Conservation (phyloP, 768 basidiomycete genomes). For the Termitomyces sp. region DNA sequence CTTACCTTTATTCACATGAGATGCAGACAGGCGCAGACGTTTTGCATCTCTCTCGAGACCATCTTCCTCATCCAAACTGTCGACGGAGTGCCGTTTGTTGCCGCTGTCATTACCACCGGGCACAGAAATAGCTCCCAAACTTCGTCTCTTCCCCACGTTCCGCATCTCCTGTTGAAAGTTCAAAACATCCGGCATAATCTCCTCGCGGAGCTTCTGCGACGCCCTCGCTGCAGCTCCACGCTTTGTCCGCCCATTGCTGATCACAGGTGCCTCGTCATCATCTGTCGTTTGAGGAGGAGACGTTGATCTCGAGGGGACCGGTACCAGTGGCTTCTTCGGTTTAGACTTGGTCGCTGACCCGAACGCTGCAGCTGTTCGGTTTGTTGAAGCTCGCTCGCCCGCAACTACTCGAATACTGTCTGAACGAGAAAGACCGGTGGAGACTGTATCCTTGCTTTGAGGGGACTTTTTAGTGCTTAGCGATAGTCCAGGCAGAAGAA, state of each 20-base stretch:
- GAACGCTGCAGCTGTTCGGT: constrained; percentile 5
- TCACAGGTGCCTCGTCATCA: constrained; percentile 8
- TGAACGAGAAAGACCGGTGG: constrained; percentile 8
- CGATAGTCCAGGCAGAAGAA: constrained; percentile 12
- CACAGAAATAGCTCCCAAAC: constrained; percentile 20
- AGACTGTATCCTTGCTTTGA: not conserved
- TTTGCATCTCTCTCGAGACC: constrained; percentile 1
- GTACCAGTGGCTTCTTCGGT: constrained; percentile 4
- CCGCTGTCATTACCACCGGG: constrained; percentile 2
- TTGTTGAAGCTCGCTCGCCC: constrained; percentile 16
- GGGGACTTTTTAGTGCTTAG: constrained; percentile 10
- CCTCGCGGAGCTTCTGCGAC: constrained; percentile 47
- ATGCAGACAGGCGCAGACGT: constrained; percentile 5
- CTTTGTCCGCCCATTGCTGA: constrained; percentile 16
- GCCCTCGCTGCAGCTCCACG: constrained; percentile 42
- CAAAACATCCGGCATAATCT: constrained; percentile 76
- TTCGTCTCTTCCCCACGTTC: constrained; percentile 30
- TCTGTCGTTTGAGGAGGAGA: constrained; percentile 10
- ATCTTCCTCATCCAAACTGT: constrained; percentile 9
- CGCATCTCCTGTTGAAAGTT: constrained; percentile 66
- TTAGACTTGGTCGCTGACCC: constrained; percentile 7
- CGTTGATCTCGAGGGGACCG: constrained; percentile 1
- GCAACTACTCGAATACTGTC: constrained; percentile 25
- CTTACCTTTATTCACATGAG: constrained; percentile 14
- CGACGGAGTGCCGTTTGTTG: constrained; percentile 10